Conservation (phyloP, 495 filamentous ascomycete genomes). For the Daldinia bambusicola region DNA sequence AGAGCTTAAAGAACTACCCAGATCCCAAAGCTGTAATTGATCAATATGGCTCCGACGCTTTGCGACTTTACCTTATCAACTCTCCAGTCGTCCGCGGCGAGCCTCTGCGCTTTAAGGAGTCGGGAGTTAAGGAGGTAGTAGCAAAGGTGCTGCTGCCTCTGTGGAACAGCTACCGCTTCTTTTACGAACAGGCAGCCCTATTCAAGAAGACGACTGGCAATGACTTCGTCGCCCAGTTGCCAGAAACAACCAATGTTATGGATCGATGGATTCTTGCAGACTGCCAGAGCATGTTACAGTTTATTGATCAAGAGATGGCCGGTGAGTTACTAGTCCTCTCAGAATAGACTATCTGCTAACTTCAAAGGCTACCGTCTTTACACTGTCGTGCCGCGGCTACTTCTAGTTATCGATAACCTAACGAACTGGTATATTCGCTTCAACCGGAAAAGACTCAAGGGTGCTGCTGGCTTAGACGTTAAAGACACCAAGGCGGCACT, state of each 20-base stretch:
- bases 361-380: slow-evolving; percentile 79
- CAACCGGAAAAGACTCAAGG: slow-evolving; percentile 95
- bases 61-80: slow-evolving; percentile 95
- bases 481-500: slow-evolving; percentile 86
- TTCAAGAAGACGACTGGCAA: slow-evolving; percentile 87
- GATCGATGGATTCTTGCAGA: slow-evolving; percentile 95
- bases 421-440: slow-evolving; percentile 99
- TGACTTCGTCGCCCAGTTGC: slow-evolving; percentile 79
- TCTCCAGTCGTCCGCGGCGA: slow-evolving; percentile 96
- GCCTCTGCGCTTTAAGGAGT: slow-evolving; percentile 89
- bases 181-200: slow-evolving; percentile 91
- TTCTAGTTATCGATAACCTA: slow-evolving; percentile 90
- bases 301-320: slow-evolving; percentile 95
- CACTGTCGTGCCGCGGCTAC: slow-evolving; percentile 90
- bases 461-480: slow-evolving; percentile 79
- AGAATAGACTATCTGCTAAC: slow-evolving; percentile 12
- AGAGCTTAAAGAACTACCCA: slow-evolving; percentile 96
- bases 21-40: slow-evolving; percentile 87
- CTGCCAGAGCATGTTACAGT: slow-evolving; percentile 90
- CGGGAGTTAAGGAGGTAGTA: slow-evolving; percentile 95
- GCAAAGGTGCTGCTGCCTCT: slow-evolving; percentile 91
- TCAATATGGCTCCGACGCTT: slow-evolving; percentile 91
- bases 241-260: slow-evolving; percentile 88
- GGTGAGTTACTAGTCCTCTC: slow-evolving; percentile 55
- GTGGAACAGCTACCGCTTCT: slow-evolving; percentile 99